These are phyloP conservation scores for Gynostemma pentaphyllum DNA, from an alignment of 306 rosid species.

Conservation along the genomic window DNA sequence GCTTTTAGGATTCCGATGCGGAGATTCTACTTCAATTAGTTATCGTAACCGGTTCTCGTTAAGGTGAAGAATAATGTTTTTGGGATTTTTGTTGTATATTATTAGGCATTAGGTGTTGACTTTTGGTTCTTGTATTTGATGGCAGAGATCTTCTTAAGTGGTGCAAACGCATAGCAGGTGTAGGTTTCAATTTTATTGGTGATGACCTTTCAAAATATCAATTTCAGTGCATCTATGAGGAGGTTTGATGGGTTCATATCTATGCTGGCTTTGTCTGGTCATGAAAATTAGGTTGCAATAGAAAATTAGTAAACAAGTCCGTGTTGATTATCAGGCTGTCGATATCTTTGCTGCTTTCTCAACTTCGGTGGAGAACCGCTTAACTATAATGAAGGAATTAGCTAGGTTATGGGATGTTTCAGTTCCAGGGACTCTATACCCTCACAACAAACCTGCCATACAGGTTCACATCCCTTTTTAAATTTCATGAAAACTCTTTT, in stretches of 20 bases:
- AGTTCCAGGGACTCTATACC: constrained; percentile 45
- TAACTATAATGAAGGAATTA: constrained; percentile 55
- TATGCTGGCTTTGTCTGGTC: neutral
- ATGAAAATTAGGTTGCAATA: constrained; percentile 4
- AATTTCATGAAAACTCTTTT: neutral
- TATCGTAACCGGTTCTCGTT: constrained; percentile 50
- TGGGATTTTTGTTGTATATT: neutral
- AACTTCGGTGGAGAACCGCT: constrained; percentile 43
- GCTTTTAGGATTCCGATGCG: constrained; percentile 26
- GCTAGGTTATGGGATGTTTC: constrained; percentile 59
- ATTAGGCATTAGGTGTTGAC: neutral
- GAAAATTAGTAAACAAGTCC: neutral
- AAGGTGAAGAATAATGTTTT: constrained; percentile 33
- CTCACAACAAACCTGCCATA: constrained; percentile 56
- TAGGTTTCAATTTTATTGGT: constrained; percentile 38
- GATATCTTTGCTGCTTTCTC: constrained; percentile 82
- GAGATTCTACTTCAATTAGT: constrained; percentile 32
- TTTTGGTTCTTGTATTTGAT: constrained; percentile 12
- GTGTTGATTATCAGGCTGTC: constrained; percentile 54
- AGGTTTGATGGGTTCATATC: constrained; percentile 31
- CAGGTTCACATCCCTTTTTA: constrained; percentile 31
- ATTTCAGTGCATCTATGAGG: constrained; percentile 47
- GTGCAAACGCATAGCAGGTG: constrained; percentile 72
- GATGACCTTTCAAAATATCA: constrained; percentile 36
- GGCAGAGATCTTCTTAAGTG: constrained; percentile 90